A percentile compares a stretch with the other conserved stretches of the same genome.
phyloP scores from a whole-genome alignment of 352 stramenopile species.

The Phytophthora colocasiae region DNA sequence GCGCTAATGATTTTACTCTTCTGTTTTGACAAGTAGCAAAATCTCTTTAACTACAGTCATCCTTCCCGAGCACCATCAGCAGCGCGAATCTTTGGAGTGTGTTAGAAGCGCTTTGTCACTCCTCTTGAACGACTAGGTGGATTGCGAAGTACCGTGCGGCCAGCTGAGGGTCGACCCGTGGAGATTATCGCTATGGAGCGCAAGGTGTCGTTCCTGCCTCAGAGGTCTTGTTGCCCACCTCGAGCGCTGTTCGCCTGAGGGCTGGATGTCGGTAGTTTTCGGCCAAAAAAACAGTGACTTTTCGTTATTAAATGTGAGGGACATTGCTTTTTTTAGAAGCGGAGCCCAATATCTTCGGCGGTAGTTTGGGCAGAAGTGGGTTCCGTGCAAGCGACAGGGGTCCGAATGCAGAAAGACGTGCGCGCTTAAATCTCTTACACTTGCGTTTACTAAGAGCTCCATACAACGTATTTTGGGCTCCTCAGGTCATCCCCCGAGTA shows the following conservation, averaged over 20 bases:
- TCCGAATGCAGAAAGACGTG: conserved; percentile 17
- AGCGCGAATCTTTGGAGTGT: no score
- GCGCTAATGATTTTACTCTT: no score
- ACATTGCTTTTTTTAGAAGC: no score
- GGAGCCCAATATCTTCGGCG: conserved; percentile 32
- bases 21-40: no score
- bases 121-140: no score
- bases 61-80: no score
- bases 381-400: conserved; percentile 15
- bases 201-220: conserved; percentile 7
- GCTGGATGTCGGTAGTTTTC: neutral
- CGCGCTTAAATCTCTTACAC: neutral
- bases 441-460: neutral
- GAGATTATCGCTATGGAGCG: neutral
- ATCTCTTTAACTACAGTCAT: no score
- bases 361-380: conserved; percentile 18
- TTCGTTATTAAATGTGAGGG: conserved; percentile 3
- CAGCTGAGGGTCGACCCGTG: neutral
- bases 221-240: conserved; percentile 7
- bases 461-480: no score
- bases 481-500: no score
- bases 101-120: no score
- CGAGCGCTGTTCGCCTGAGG: conserved; percentile 15
- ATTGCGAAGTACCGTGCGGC: neutral
- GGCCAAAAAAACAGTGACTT: neutral